Base-by-base conservation (phyloP, 345 rosid species). In the Gossypium sturtianum region DNA sequence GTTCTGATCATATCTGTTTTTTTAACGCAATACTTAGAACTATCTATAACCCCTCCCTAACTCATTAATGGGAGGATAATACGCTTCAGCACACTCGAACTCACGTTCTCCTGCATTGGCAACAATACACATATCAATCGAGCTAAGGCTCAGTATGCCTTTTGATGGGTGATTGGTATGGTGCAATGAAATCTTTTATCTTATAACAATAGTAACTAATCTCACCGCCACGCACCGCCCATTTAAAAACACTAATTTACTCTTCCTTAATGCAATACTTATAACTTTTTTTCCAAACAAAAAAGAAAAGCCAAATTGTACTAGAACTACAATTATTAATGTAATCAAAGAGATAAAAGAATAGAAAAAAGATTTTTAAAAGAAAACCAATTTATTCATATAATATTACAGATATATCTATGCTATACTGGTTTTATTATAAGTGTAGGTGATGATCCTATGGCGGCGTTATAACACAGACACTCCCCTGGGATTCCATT, bases 71-170 rank as follows among this genome's bases (percentile, higher is more conserved):
- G 7, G 0, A 34, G 5, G 6, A 29, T 29, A 29, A 34, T 34
- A 1, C 41, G 0, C 0, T 34, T 34, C 1, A 34, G 1, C 0
- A 0, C 1, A 34, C 7, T 34, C 7, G 1, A 34, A 34, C 7
- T 0, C 0, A 34, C 1, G 0, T 34, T 5, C 7, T 34, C 1
- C 0, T 34, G 0, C 0, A 5, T 34, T 34, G 7, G 0, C 7
- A 34, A 34, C 0, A 4, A 34, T 4, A 34, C 6, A 4, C 7
- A 34, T 34, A 5, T 0, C 7, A 34, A 34, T 34, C 41, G 41
- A 34, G 0, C 7, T 34, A 34, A 34, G 38, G 4, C 6, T 34
- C 6, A 0, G 1, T 34, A 34, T 34, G 0, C 38, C 6, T 2
- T 29, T 29, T 2, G 34, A 29, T 29, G 3, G 34, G 34, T 27